Evolutionary conservation across 164 flowering plant species (phyloP), one percentile per base, ranked within the genome.

Genomic region (Aristolochia fimbriata): DNA sequence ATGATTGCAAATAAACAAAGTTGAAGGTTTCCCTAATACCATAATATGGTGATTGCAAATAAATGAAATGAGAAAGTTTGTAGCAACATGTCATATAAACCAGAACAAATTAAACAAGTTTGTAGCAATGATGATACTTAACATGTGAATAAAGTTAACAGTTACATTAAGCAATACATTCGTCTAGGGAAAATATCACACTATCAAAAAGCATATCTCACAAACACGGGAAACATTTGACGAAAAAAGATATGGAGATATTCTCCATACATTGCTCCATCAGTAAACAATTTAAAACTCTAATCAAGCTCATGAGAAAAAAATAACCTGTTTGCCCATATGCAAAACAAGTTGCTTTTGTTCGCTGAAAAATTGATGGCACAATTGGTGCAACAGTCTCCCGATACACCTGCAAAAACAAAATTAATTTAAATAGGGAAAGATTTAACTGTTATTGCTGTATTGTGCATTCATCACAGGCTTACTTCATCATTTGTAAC

Each of bases 281-380:
- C 22, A 49, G 4, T 49, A 20, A 49, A 49, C 52, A 49, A 15
- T 20, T 49, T 0, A 49, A 49, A 49, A 49, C 6, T 6, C 8
- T 12, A 49, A 17, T 49, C 19, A 12, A 49, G 52, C 16, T 6
- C 16, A 49, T 20, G 2, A 49, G 52, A 49, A 12, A 68, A 55
- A 22, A 65, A 73, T 63, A 65, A 65, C 98, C 98, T 77, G 98
- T 92, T 70, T 92, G 98, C 63, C 98, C 98, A 80, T 92, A 92
- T 41, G 98, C 98, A 80, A 92, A 92, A 76, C 98, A 92, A 27
- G 98, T 92, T 47, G 96, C 96, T 74, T 92, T 92, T 27, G 96
- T 92, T 58, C 88, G 74, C 20, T 84, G 80, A 66, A 92, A 92
- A 69, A 92, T 86, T 47, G 79, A 68, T 5, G 98, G 98, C 64